Percentiles rank a stretch among this genome's conserved stretches.
Evolutionary conservation across 225 moss, liverwort and hornwort species (phyloP).

Genomic region (Rhytidiadelphus loreus): DNA sequence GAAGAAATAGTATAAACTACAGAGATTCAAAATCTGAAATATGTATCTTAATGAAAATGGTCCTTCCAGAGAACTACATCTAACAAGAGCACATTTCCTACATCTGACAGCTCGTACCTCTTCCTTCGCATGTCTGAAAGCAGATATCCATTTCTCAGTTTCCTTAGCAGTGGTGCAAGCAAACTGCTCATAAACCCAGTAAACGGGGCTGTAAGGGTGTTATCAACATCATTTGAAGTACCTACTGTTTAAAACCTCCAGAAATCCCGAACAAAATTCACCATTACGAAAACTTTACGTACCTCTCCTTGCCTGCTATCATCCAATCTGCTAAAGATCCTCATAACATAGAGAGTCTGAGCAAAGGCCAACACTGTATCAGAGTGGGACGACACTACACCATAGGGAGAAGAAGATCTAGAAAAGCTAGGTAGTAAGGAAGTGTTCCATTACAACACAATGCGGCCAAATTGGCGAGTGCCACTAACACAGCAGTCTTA

Average conservation of each 20-base stretch:
- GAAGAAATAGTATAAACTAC: background rate
- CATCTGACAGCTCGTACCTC: constrained; percentile 27
- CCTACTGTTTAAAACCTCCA: background rate
- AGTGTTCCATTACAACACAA: background rate
- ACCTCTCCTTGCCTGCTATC: constrained; percentile 78
- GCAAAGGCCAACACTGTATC: background rate
- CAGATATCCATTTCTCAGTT: constrained; percentile 65
- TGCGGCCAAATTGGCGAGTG: background rate
- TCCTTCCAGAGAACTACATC: background rate
- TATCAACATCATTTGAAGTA: background rate
- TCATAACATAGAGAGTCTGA: constrained; percentile 61
- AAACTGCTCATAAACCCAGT: constrained; percentile 34
- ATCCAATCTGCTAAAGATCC: constrained; percentile 60
- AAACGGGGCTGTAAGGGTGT: background rate
- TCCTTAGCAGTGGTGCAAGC: constrained; percentile 62
- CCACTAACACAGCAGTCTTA: background rate
- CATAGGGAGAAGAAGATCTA: background rate
- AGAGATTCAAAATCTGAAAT: background rate
- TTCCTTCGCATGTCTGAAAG: constrained; percentile 78
- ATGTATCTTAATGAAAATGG: background rate
- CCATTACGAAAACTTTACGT: background rate
- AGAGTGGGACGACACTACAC: background rate
- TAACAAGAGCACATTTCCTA: background rate
- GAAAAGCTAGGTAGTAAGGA: background rate
- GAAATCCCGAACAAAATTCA: background rate